These are phyloP conservation scores for Yamadazyma pseudoaaseri DNA, from an alignment of 1,139 yeast genomes.

Conservation along the genomic window DNA sequence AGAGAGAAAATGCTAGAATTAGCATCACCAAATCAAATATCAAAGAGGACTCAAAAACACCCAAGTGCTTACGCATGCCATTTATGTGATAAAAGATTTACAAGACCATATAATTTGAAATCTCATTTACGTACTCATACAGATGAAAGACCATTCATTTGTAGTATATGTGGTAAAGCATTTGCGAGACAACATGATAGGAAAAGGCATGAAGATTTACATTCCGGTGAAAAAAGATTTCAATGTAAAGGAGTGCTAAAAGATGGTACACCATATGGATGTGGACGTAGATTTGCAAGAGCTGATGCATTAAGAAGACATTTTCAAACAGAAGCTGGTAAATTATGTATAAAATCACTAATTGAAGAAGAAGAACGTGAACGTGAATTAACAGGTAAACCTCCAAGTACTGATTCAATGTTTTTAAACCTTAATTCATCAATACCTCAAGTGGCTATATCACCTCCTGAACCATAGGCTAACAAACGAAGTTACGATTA, in stretches of 20 bases:
- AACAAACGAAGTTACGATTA: neutral
- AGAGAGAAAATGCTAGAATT: constrained; percentile 64
- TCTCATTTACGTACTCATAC: constrained; percentile 93
- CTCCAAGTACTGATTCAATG: constrained; percentile 8
- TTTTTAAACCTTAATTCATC: constrained; percentile 12
- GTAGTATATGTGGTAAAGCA: constrained; percentile 86
- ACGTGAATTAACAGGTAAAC: constrained; percentile 7
- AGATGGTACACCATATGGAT: constrained; percentile 77
- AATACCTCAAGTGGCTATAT: constrained; percentile 36
- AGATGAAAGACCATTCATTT: constrained; percentile 86
- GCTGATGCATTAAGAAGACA: constrained; percentile 95
- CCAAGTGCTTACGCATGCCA: constrained; percentile 83
- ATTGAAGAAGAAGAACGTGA: constrained; percentile 56
- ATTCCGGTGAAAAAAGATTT: constrained; percentile 85
- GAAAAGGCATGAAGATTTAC: constrained; percentile 90
- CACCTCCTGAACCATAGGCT: constrained; percentile 31
- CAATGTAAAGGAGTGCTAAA: constrained; percentile 75
- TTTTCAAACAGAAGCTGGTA: constrained; percentile 91
- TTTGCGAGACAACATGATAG: constrained; percentile 96
- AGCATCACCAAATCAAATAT: constrained; percentile 51
- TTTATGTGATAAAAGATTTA: constrained; percentile 81
- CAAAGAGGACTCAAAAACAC: constrained; percentile 66
- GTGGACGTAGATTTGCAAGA: constrained; percentile 89
- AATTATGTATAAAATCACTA: constrained; percentile 72
- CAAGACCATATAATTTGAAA: constrained; percentile 88